Base-by-base conservation (phyloP, 2,329 filamentous ascomycete genomes). In the Xylaria multiplex region DNA sequence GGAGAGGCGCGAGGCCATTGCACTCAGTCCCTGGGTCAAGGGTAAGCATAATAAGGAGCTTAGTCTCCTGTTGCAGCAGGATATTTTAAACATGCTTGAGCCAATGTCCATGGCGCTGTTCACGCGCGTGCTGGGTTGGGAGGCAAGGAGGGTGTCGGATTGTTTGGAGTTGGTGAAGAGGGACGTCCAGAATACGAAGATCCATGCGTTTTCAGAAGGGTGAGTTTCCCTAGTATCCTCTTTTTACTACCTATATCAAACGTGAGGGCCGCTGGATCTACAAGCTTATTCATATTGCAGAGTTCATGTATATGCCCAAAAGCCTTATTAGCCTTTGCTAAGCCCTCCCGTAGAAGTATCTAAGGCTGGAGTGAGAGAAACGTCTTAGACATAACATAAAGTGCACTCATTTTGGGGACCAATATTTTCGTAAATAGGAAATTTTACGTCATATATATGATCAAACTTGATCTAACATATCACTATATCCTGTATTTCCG, bases 141-240 rank as follows among this genome's bases (percentile, higher is more conserved):
- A 71, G 22, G 55, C 59, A 5, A n/a, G 56, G 32, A 57, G 63
- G 19, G 64, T 69, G 7, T 52, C 59, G 7, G 62, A 70, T n/a
- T 69, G 68, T 30, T 52, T 74, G 3, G 72, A 71, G 53, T 30
- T 62, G 19, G 73, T 72, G 6, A 73, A 70, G 64, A 40, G 42
- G 43, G 73, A 73, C 53, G 68, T 73, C 13, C 56, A 57, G 45
- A 63, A 74, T 40, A 68, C 68, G 1, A 70, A 62, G 35, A 63
- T 74, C n/a, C 73, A 72, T 62, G 69, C 69, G 6, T 74, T 71
- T 55, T 70, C 68, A 1, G 71, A 72, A 57, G 71, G 71, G 70
- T 73, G 30, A 69, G 68, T 66, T 46, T 60, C 40, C 35, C 24
- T 32, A 1, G 14, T 55, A 40, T 3, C 5, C n/a, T 37, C 14